These are phyloP conservation scores for Petunia hybrid DNA, from an alignment of 305 asterid species.

Conservation along the genomic window DNA sequence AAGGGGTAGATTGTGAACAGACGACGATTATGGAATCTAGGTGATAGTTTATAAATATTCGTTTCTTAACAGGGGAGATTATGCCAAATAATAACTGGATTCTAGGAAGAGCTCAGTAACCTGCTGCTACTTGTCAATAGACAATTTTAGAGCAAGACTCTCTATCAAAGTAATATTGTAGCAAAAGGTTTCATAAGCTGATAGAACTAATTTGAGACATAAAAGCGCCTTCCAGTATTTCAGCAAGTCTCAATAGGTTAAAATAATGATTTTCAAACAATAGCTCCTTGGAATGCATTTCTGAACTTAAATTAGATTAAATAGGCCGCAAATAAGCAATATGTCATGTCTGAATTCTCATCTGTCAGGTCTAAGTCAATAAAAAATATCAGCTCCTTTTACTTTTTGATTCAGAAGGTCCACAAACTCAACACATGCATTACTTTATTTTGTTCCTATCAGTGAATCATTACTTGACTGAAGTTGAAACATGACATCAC, in stretches of 20 bases:
- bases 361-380: background rate
- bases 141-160: background rate
- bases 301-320: background rate
- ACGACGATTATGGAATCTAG: background rate
- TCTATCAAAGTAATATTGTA: slow-evolving; percentile 16
- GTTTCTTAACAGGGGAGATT: slow-evolving; percentile 3
- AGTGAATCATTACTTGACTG: slow-evolving; percentile 3
- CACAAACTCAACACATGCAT: background rate
- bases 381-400: background rate
- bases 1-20: background rate
- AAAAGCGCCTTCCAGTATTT: slow-evolving; percentile 10
- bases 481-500: slow-evolving; percentile 24
- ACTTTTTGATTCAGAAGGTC: background rate
- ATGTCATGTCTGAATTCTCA: background rate
- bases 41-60: background rate
- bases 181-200: background rate
- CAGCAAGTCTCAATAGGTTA: background rate
- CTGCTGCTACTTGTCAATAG: background rate
- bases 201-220: background rate
- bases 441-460: background rate
- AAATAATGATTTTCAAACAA: background rate
- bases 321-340: background rate
- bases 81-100: slow-evolving; percentile 6
- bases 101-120: slow-evolving; percentile 6
- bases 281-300: slow-evolving; percentile 17